Percentiles rank a stretch among this genome's conserved stretches.
These are phyloP conservation scores for Tieghemostelium lacteum DNA, from an alignment of 78 protist genomes.

Conservation along the genomic window DNA sequence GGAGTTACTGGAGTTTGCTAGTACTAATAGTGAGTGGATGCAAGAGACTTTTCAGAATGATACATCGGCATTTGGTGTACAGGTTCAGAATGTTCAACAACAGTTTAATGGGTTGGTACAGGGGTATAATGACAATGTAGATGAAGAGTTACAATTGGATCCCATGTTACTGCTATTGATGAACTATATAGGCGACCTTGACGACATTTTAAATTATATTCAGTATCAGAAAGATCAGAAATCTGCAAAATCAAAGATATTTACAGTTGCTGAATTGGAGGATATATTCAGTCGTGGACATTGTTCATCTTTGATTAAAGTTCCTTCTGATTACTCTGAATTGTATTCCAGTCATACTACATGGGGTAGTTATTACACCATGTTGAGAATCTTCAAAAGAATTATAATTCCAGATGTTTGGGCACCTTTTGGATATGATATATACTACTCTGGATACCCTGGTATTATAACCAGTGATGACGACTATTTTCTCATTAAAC, in stretches of 20 bases:
- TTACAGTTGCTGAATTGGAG: constrained; percentile 3
- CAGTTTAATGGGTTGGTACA: constrained; percentile 31
- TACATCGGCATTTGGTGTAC: neutral
- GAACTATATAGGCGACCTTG: constrained; percentile 37
- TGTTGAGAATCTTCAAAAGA: constrained; percentile 13
- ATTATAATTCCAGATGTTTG: constrained; percentile 21
- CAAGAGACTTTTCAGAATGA: neutral
- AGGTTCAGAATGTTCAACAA: constrained; percentile 3
- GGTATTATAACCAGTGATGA: constrained; percentile 57
- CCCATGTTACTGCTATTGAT: constrained; percentile 4
- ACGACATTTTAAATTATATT: constrained; percentile 30
- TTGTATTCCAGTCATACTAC: constrained; percentile 35
- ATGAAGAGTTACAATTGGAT: constrained; percentile 18
- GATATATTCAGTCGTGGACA: neutral
- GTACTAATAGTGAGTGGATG: constrained; percentile 29
- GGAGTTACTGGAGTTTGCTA: neutral
- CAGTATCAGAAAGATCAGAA: constrained; percentile 30
- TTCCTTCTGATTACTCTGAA: constrained; percentile 33
- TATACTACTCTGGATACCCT: constrained; percentile 27
- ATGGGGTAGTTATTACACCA: constrained; percentile 35
- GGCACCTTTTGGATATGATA: no score
- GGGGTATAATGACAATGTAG: constrained; percentile 25
- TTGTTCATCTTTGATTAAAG: constrained; percentile 37
- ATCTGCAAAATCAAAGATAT: neutral
- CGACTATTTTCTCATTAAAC: constrained; percentile 43